phyloP scores from a whole-genome alignment of 208 protist species.

The Herpetomonas muscarum region DNA sequence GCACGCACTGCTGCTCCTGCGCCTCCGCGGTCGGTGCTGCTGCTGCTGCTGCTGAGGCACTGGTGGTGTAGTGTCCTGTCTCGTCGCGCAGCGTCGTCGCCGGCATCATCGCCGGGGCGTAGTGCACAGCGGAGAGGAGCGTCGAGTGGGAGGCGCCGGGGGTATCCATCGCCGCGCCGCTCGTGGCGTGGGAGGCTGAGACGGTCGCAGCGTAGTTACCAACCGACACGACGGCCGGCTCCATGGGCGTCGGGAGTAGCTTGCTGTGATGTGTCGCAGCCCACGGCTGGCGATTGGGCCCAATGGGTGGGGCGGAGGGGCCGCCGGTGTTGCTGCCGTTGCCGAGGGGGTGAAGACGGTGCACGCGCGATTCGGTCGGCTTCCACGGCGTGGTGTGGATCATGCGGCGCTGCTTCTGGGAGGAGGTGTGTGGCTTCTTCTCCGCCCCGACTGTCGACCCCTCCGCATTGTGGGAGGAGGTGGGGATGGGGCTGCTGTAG shows the following conservation, averaged over 20 bases:
- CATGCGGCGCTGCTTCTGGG: too few species aligned
- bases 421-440: too few species aligned
- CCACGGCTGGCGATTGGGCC: too few species aligned
- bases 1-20: slow-evolving; percentile 4
- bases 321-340: neutral
- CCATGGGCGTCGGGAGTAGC: neutral
- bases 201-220: neutral
- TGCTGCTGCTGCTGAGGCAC: neutral
- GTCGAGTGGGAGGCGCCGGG: too few species aligned
- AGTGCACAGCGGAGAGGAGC: too few species aligned
- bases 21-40: neutral
- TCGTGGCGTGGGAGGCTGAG: too few species aligned
- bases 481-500: neutral
- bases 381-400: neutral
- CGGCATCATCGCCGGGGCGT: too few species aligned
- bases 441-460: neutral
- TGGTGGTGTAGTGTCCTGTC: too few species aligned
- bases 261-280: neutral
- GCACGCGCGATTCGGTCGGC: neutral
- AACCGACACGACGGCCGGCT: slow-evolving; percentile 5
- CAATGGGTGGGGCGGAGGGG: too few species aligned
- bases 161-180: too few species aligned
- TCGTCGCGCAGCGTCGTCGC: too few species aligned
- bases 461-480: neutral
- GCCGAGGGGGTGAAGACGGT: neutral